These are phyloP conservation scores for Penicillium capsulatum DNA, from an alignment of 2,329 filamentous ascomycete genomes.

Conservation along the genomic window DNA sequence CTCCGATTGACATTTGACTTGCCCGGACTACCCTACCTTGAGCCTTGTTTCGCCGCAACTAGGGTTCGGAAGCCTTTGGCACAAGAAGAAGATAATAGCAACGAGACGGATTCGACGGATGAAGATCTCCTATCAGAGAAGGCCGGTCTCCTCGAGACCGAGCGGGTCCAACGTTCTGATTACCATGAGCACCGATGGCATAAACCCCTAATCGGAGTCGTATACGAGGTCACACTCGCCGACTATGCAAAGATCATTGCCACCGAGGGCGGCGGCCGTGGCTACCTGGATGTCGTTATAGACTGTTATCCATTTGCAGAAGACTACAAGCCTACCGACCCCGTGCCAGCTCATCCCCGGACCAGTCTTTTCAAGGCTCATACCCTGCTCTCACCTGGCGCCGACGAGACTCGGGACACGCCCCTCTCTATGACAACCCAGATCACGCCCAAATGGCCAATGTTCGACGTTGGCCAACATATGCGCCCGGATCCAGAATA, in stretches of 20 bases:
- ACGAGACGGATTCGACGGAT: slow-evolving; percentile 2
- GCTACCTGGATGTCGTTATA: slow-evolving; percentile 80
- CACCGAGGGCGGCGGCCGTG: slow-evolving; percentile 80
- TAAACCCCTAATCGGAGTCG: slow-evolving; percentile 83
- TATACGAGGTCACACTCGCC: slow-evolving; percentile 82
- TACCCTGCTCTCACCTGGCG: slow-evolving; percentile 69
- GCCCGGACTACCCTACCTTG: slow-evolving; percentile 75
- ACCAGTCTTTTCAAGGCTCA: slow-evolving; percentile 72
- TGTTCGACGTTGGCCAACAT: slow-evolving; percentile 37
- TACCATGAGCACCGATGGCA: slow-evolving; percentile 63
- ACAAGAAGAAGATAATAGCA: background rate
- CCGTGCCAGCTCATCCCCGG: slow-evolving; percentile 61
- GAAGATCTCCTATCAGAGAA: slow-evolving; percentile 30
- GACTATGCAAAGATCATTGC: slow-evolving; percentile 85
- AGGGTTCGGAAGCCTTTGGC: slow-evolving; percentile 49
- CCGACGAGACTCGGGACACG: slow-evolving; percentile 25
- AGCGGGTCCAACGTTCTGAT: slow-evolving; percentile 14
- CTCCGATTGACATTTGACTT: slow-evolving; percentile 80
- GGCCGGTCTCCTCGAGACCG: slow-evolving; percentile 23
- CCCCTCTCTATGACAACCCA: slow-evolving; percentile 5
- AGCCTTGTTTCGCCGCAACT: slow-evolving; percentile 90
- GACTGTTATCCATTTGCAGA: slow-evolving; percentile 68
- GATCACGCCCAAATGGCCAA: background rate
- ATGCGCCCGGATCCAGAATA: slow-evolving; percentile 64
- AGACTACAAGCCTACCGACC: slow-evolving; percentile 43